Base-by-base conservation (phyloP, 306 rosid species). In the Ochetophila trinervis region DNA sequence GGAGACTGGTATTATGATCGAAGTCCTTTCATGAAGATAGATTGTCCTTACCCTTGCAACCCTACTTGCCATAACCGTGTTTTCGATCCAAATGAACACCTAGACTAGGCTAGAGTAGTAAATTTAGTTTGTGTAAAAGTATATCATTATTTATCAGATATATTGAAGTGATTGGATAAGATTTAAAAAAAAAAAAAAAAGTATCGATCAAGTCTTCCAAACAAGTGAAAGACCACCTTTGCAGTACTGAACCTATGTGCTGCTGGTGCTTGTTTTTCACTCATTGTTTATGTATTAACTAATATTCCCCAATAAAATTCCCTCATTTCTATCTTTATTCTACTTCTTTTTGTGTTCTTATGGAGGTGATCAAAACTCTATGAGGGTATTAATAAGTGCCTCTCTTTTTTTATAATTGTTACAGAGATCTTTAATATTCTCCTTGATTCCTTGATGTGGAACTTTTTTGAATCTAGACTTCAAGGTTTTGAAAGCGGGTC, bases 21-120 rank as follows among this genome's bases (percentile, higher is more conserved):
- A 75, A 79, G 61, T 34, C 57, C 80, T 3, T 89, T 89, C 83
- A 81, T 78, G 69, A 77, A 76, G 82, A 86, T 89, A 35, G 96
- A 93, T 70, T 89, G 98, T 45, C 78, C 94, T 54, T 89, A 84
- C 79, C 96, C 98, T 63, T 93, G 97, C 95, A 93, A 93, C 36
- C 98, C 98, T n/a, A 84, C 86, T 18, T 93, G 97, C 84, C 94
- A 74, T 68, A 84, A 84, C 83, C 89, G 82, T 8, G 47, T 80
- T 67, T 79, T 86, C 9, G 82, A 83, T 14, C 48, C 85, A 6
- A 50, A 80, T 13, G 75, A 71, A 30, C 57, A 17, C 21, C 36
- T 22, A 30, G 37, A 55, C 6, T 58, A 49, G 62, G 42, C 44
- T 34, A 21, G 19, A n/a, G 21, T 60, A 56, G 6, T 44, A 44